Conservation (phyloP, 176 grass and related monocot species). For the Hordeum vulgare region MorexV3_pseudomolecules_assembly NC_058524.1:536726248-536726747, state of each 20-base stretch:
- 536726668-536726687: conserved; percentile 50
- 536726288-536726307: no score
- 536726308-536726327: no score
- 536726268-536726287: no score
- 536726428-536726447: no score
- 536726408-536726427: no score
- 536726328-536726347: no score
- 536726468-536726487: no score
- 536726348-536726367: no score
- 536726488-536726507: neutral
- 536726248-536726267: no score
- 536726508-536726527: neutral
- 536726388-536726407: no score
- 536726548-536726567: conserved; percentile 59
- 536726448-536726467: no score
- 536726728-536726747: conserved; percentile 18
- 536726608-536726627: conserved; percentile 39
- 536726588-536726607: conserved; percentile 55
- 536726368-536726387: no score
- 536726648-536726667: conserved; percentile 15
- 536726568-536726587: conserved; percentile 47
- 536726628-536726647: conserved; percentile 9
- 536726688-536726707: conserved; percentile 51
- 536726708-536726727: conserved; percentile 37
- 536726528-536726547: neutral